These are phyloP conservation scores for Cucumis variabilis DNA, from an alignment of 331 rosid genomes.

Conservation along the genomic window DNA sequence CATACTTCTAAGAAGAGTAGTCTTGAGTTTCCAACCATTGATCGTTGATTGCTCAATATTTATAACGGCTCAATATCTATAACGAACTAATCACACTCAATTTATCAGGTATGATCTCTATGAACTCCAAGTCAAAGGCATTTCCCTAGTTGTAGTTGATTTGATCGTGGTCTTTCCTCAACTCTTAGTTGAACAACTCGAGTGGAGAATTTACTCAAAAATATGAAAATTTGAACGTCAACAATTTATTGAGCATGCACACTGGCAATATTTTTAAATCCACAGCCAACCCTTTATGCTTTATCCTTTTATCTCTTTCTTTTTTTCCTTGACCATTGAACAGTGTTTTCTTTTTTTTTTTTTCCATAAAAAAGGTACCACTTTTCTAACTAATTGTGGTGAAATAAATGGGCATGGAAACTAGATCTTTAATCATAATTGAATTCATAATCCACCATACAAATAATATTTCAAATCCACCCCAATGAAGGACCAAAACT, in stretches of 20 bases:
- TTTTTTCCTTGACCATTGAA: neutral
- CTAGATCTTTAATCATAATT: neutral
- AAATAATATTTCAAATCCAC: neutral
- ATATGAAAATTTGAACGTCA: neutral
- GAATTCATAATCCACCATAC: neutral
- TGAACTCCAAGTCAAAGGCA: neutral
- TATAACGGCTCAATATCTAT: neutral
- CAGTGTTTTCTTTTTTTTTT: neutral
- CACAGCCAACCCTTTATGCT: neutral
- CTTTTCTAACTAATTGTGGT: neutral
- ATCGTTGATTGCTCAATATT: neutral
- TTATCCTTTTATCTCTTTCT: neutral
- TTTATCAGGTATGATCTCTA: neutral
- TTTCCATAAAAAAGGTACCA: neutral
- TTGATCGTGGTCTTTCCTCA: neutral
- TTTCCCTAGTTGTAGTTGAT: neutral
- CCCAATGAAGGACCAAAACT: neutral
- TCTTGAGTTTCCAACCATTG: neutral
- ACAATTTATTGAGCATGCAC: neutral
- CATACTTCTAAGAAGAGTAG: neutral
- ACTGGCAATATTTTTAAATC: neutral
- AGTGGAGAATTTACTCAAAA: neutral
- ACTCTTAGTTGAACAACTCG: neutral
- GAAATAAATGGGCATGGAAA: neutral
- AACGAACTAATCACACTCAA: neutral